These are phyloP conservation scores for Pseudodiploospora longispora DNA, from an alignment of 2,329 filamentous ascomycete genomes.

Conservation along the genomic window DNA sequence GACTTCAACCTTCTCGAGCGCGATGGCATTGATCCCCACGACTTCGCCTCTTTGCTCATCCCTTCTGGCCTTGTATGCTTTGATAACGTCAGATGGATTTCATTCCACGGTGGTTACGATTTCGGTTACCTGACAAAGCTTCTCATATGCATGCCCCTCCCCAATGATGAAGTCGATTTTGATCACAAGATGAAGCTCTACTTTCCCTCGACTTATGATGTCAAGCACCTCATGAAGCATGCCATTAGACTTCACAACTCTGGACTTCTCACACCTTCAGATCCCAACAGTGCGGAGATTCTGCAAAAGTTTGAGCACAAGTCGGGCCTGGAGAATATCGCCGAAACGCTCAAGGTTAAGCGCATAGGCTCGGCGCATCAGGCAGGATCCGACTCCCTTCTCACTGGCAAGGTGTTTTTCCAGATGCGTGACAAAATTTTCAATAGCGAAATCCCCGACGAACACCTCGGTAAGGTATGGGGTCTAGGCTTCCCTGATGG, in stretches of 20 bases:
- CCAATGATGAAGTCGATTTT: slow-evolving; percentile 84
- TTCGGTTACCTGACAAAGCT: slow-evolving; percentile 97
- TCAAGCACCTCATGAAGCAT: slow-evolving; percentile 94
- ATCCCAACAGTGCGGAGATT: slow-evolving; percentile 61
- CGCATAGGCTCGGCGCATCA: slow-evolving; percentile 83
- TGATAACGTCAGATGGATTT: slow-evolving; percentile 89
- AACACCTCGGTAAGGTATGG: slow-evolving; percentile 88
- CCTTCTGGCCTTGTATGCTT: slow-evolving; percentile 85
- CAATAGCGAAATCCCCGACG: slow-evolving; percentile 68
- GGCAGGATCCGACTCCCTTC: slow-evolving; percentile 84
- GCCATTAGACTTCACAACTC: slow-evolving; percentile 63
- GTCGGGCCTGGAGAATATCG: slow-evolving; percentile 85
- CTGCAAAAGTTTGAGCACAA: slow-evolving; percentile 82
- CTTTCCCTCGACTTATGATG: slow-evolving; percentile 90
- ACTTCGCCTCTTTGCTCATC: slow-evolving; percentile 84
- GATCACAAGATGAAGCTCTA: slow-evolving; percentile 82
- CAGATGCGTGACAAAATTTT: slow-evolving; percentile 85
- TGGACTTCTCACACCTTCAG: slow-evolving; percentile 54
- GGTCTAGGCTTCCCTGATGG: slow-evolving; percentile 70
- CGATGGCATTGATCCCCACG: slow-evolving; percentile 81
- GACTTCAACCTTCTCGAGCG: slow-evolving; percentile 79
- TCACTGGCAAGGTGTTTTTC: slow-evolving; percentile 94
- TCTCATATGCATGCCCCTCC: slow-evolving; percentile 72
- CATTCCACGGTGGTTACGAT: slow-evolving; percentile 96
- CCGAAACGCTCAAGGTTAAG: slow-evolving; percentile 85